Percentiles rank a stretch among this genome's conserved stretches.
Evolutionary conservation across 768 basidiomycete species (phyloP).

Genomic region (Coprinellus micaceus): DNA sequence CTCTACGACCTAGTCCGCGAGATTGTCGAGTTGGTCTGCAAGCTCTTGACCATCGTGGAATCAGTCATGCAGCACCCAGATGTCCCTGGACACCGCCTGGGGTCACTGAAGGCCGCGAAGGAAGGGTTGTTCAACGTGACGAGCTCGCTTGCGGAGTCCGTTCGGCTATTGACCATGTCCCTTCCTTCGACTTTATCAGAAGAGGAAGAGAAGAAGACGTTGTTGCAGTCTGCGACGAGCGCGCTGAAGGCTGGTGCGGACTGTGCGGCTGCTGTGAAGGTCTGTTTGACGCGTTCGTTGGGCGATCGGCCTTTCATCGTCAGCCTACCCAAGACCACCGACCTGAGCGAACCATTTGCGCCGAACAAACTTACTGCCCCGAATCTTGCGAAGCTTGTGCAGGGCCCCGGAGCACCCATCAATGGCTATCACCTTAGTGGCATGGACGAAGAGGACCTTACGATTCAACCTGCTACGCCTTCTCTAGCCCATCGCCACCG

Average conservation of each 20-base stretch:
- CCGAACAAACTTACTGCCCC: constrained; percentile 45
- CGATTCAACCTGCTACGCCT: constrained; percentile 47
- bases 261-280: constrained; percentile 81
- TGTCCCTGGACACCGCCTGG: constrained; percentile 59
- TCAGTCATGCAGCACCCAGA: constrained; percentile 77
- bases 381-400: constrained; percentile 26
- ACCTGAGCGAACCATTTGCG: constrained; percentile 42
- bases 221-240: constrained; percentile 83
- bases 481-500: constrained; percentile 28
- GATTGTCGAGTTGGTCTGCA: constrained; percentile 90
- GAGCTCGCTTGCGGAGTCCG: constrained; percentile 81
- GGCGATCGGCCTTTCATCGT: constrained; percentile 64
- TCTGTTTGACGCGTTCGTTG: constrained; percentile 65
- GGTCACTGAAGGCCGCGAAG: constrained; percentile 66
- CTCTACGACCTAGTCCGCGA: constrained; percentile 94
- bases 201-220: constrained; percentile 74
- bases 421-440: constrained; percentile 35
- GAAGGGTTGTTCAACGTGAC: constrained; percentile 82
- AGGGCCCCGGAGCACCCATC: constrained; percentile 32
- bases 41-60: constrained; percentile 87
- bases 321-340: constrained; percentile 51
- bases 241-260: constrained; percentile 87
- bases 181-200: constrained; percentile 52
- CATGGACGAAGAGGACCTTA: constrained; percentile 56
- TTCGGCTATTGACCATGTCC: constrained; percentile 66